Evolutionary conservation across 371 early-diverging fungal genomes (phyloP), one percentile per base, ranked within the genome.

Genomic region (Umbelopsis sp.): DNA sequence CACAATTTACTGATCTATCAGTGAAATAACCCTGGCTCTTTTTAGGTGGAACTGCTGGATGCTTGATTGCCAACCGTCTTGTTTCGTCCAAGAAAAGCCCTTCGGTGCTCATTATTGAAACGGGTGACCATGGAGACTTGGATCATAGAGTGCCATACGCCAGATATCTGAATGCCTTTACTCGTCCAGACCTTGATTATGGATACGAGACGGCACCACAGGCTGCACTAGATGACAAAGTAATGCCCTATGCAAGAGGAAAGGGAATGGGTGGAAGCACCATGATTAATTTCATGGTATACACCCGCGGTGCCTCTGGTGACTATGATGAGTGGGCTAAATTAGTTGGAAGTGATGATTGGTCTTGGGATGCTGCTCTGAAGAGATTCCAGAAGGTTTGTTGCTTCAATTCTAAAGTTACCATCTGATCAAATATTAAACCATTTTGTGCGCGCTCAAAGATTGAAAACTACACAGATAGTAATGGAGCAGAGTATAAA

Each of bases 261-360:
- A 57, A 57, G 16, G 57, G 29, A 25, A 20, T 37, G 9, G 57
- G 29, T 16, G 57, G 29, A 25, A 37, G 63, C 14, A 44, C 37
- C 9, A 70, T 25, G 72, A 48, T 76, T 50, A 75, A 71, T 16
- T 73, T 66, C 48, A 70, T 75, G 72, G 72, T 72, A 53, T 76
- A 80, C 63, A 78, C 77, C 37, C 81, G 78, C 32, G 79, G 75
- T 50, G 74, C 73, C 9, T 63, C 71, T 16, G 73, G 70, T 4
- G 81, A 81, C 38, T 81, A 70, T 32, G 78, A 79, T 51, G 70
- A 57, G 67, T 80, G 80, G 74, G 74, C 65, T 9, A 74, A 74
- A 32, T 70, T 70, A 48, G 20, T 20, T 65, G 76, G 72, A 41
- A 72, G 70, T 29, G 65, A 65, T 12, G 76, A 74, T 16, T 76